Percentiles rank a stretch among this genome's conserved stretches.
phyloP scores from a whole-genome alignment of 2,329 filamentous ascomycete species.

The Chaetomiaceae sp. region DNA sequence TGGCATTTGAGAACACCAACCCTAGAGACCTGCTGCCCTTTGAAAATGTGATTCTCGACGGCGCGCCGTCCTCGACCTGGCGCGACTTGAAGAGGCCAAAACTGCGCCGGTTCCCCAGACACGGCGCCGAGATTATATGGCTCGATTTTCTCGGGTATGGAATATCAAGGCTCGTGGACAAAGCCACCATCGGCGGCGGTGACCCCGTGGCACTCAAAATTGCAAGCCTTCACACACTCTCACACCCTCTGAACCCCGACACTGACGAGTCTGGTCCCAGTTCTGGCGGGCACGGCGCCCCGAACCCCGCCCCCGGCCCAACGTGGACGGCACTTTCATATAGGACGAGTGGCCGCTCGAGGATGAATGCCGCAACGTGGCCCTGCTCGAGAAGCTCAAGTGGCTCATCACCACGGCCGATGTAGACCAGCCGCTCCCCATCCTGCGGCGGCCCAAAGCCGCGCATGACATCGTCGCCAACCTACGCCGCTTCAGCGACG shows the following conservation, averaged over 20 bases:
- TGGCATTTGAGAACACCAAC: not conserved
- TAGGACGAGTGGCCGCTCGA: not conserved
- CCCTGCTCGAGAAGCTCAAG: slow-evolving; percentile 1
- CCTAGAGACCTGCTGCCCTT: not conserved
- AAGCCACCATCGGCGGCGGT: not conserved
- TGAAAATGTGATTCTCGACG: not conserved
- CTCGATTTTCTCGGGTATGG: not conserved
- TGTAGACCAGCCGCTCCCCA: not conserved
- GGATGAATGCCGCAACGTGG: not conserved
- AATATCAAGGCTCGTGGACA: not conserved
- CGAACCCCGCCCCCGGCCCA: not conserved
- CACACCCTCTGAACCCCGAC: not conserved
- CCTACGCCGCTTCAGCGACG: not conserved
- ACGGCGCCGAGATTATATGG: not conserved
- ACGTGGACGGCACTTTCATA: not conserved
- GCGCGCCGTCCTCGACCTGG: not conserved
- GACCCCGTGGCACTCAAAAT: not conserved
- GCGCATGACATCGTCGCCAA: not conserved
- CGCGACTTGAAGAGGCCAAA: not conserved
- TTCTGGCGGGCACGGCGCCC: not conserved
- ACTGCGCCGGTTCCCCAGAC: not conserved
- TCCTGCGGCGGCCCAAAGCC: not conserved
- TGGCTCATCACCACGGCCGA: not conserved
- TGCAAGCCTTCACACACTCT: not conserved
- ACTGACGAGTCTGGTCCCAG: not conserved